These are phyloP conservation scores for Talaromyces sp. DNA, from an alignment of 2,329 filamentous ascomycete species.

Conservation along the genomic window DNA sequence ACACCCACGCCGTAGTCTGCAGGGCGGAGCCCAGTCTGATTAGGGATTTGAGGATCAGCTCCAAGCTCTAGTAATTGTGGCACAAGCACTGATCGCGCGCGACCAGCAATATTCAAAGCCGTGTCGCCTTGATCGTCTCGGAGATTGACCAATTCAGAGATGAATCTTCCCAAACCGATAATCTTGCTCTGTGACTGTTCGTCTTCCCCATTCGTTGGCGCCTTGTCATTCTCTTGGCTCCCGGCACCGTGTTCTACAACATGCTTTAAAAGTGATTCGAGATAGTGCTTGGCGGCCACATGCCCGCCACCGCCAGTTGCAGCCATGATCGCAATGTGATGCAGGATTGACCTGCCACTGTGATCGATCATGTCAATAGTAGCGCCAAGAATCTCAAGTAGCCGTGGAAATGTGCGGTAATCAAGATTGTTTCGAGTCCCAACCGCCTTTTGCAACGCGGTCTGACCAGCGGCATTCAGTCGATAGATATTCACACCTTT, in stretches of 20 bases:
- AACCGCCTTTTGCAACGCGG: conserved; percentile 87
- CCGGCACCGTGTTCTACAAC: conserved; percentile 73
- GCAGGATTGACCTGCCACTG: conserved; percentile 85
- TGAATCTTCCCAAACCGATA: conserved; percentile 89
- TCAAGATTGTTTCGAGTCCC: conserved; percentile 94
- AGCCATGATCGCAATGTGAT: conserved; percentile 94
- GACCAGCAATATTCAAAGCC: conserved; percentile 86
- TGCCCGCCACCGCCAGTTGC: conserved; percentile 90
- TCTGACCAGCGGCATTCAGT: conserved; percentile 86
- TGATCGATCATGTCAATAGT: conserved; percentile 89
- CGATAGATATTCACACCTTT: conserved; percentile 84
- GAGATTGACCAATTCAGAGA: conserved; percentile 95
- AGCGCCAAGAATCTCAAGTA: conserved; percentile 82
- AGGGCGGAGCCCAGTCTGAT: conserved; percentile 82
- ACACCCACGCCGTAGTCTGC: conserved; percentile 92
- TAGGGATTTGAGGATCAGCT: conserved; percentile 87
- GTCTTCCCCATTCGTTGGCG: conserved; percentile 50
- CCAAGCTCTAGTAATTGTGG: conserved; percentile 95
- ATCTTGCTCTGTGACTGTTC: conserved; percentile 50
- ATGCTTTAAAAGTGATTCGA: conserved; percentile 91
- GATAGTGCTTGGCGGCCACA: conserved; percentile 84
- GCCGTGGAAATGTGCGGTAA: conserved; percentile 81
- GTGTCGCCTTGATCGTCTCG: conserved; percentile 94
- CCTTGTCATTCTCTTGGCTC: conserved; percentile 10
- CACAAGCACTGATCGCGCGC: conserved; percentile 94